Base-by-base conservation (phyloP, 352 stramenopile genomes). In the Phytophthora palmivora region DNA sequence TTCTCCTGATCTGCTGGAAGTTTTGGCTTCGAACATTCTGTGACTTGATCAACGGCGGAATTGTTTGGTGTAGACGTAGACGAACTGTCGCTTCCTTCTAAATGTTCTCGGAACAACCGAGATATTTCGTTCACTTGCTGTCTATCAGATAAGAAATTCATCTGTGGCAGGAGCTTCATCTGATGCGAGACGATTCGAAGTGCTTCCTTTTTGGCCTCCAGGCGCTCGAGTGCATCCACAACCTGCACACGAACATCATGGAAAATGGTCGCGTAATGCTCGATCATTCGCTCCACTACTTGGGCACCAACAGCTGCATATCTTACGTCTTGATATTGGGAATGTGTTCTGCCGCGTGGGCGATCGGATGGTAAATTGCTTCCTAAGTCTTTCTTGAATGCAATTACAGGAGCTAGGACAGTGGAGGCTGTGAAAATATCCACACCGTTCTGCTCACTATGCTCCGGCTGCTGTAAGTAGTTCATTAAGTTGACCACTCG, bases 221-320 rank as follows among this genome's bases (percentile, higher is more conserved):
- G 53, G 15, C 82, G 70, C 48, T 89, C 70, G 8, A 88, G 58
- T 11, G 84, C 82, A 52, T 92, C 84, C 14, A 78, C 81, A 21
- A 93, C 73, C 44, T 82, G 76, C 12, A 84, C 57, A 7, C 83
- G 79, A 2, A 95, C 72, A 37, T 78, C 70, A 47, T 93, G 74
- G 52, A 95, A 95, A 52, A 95, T 93, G 4, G 69, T 70, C 9
- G 87, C 74, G 28, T 92, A 82, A 62, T 95, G 78, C 37, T 82
- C 47, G 36, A 95, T 89, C 78, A 95, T 90, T 15, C 79, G 62
- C 57, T 95, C 84, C 14, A 95, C 74, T 19, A 95, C 77, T 47
- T 92, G 81, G 4, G 82, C 84, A 0, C 84, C 84, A 7, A 93
- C 79, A 21, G 84, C 84, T 7, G 84, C 84, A 62, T 88, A 93